These are phyloP conservation scores for Smithsoniella earleae DNA, from an alignment of 163 green algal genomes.

Conservation along the genomic window DNA sequence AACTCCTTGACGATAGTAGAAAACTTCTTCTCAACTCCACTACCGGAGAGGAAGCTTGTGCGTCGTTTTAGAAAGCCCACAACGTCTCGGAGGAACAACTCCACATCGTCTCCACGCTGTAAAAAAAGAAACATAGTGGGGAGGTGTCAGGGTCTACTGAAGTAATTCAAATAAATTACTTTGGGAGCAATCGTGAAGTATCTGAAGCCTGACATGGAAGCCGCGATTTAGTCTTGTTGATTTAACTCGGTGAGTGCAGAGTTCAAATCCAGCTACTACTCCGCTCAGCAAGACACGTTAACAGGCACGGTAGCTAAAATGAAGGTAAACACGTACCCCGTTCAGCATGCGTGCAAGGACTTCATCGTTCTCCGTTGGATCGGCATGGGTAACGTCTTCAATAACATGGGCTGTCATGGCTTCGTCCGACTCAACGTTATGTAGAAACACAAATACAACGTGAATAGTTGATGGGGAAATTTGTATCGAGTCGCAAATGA, in stretches of 20 bases:
- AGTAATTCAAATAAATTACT: no score
- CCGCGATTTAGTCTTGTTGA: no score
- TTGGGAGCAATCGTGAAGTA: no score
- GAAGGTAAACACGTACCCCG: not conserved
- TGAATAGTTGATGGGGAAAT: no score
- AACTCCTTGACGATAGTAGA: conserved; percentile 41
- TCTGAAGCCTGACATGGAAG: no score
- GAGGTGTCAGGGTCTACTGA: no score
- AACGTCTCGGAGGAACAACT: conserved; percentile 47
- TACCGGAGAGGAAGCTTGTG: conserved; percentile 55
- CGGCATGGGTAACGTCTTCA: conserved; percentile 18
- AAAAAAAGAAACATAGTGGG: not conserved
- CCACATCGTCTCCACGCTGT: conserved; percentile 34
- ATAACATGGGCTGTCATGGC: conserved; percentile 25
- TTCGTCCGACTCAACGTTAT: no score
- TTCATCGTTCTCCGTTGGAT: not conserved
- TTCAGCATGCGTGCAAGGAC: not conserved
- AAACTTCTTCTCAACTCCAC: conserved; percentile 42
- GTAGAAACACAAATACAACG: no score
- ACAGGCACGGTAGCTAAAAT: not conserved
- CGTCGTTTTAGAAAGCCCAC: conserved; percentile 55
- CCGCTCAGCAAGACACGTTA: no score
- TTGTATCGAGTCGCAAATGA: no score
- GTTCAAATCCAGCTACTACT: not conserved
- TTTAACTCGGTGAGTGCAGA: not conserved